Evolutionary conservation across 1,139 yeast species (phyloP).

Genomic region (Candida neerlandica): DNA sequence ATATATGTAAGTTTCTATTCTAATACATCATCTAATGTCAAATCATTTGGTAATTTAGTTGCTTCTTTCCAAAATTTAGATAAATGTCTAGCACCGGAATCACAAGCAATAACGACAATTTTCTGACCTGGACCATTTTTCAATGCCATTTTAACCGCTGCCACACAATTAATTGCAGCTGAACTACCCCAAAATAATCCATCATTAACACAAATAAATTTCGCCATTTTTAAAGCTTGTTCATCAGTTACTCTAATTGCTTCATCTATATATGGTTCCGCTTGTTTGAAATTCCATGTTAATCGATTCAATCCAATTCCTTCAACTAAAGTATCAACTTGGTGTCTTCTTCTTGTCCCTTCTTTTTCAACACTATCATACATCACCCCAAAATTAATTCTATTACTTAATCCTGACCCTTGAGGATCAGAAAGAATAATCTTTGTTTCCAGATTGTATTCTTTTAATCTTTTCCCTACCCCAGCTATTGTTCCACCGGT

Average conservation of each 20-base stretch:
- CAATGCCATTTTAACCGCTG: conserved; percentile 70
- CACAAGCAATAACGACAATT: conserved; percentile 90
- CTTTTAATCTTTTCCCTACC: conserved; percentile 72
- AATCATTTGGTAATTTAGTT: conserved; percentile 27
- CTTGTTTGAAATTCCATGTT: conserved; percentile 77
- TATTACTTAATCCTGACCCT: conserved; percentile 87
- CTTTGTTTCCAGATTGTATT: conserved; percentile 34
- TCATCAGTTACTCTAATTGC: conserved; percentile 77
- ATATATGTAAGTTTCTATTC: background rate
- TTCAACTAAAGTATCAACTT: conserved; percentile 92
- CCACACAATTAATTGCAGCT: conserved; percentile 90
- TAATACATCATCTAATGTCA: conserved; percentile 35
- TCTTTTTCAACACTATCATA: conserved; percentile 86
- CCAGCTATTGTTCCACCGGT: conserved; percentile 89
- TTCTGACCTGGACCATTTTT: conserved; percentile 62
- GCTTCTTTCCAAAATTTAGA: conserved; percentile 92
- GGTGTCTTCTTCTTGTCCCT: conserved; percentile 93
- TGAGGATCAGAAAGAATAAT: conserved; percentile 90
- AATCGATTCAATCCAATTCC: conserved; percentile 91
- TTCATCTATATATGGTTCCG: conserved; percentile 71
- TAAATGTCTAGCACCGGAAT: conserved; percentile 85
- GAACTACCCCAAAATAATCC: conserved; percentile 92
- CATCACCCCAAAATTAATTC: conserved; percentile 91
- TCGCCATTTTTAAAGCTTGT: conserved; percentile 88
- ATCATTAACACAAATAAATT: conserved; percentile 74